Conservation (phyloP, 371 early-diverging fungal genomes). For the Mucor velutinosus region DNA sequence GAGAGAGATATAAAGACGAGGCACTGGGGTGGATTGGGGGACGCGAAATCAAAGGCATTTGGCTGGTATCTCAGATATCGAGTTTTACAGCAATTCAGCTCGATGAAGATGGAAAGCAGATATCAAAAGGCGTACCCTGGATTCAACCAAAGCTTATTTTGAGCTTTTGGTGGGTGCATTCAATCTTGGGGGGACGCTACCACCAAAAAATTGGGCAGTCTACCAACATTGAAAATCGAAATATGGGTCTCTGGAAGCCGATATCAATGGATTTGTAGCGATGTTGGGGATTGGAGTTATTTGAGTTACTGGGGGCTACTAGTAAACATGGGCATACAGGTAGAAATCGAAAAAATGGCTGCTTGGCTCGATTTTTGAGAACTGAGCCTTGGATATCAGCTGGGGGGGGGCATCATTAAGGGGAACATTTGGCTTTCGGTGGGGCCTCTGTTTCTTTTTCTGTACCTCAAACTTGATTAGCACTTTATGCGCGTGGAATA, state of each 20-base stretch:
- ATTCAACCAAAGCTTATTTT: background rate
- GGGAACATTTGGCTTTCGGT: background rate
- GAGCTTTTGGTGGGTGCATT: background rate
- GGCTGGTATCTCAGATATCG: background rate
- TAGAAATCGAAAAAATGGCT: background rate
- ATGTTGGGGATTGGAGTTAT: background rate
- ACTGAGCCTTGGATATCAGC: background rate
- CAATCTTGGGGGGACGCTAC: background rate
- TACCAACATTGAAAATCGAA: slow-evolving; percentile 11
- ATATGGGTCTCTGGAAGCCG: background rate
- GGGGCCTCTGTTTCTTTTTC: background rate
- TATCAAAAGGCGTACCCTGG: background rate
- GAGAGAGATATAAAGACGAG: background rate
- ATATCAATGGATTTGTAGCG: background rate
- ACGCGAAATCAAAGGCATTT: background rate
- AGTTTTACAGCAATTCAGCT: slow-evolving; percentile 10
- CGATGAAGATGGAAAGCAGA: slow-evolving; percentile 3
- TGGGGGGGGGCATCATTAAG: background rate
- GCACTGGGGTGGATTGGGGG: background rate
- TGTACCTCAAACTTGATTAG: background rate
- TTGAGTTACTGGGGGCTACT: background rate
- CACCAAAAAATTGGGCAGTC: background rate
- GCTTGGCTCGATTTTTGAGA: background rate
- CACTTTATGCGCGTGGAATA: background rate
- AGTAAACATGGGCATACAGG: background rate